phyloP scores from a whole-genome alignment of 169 alveolate genomes.

The Condylostoma magnum region DNA sequence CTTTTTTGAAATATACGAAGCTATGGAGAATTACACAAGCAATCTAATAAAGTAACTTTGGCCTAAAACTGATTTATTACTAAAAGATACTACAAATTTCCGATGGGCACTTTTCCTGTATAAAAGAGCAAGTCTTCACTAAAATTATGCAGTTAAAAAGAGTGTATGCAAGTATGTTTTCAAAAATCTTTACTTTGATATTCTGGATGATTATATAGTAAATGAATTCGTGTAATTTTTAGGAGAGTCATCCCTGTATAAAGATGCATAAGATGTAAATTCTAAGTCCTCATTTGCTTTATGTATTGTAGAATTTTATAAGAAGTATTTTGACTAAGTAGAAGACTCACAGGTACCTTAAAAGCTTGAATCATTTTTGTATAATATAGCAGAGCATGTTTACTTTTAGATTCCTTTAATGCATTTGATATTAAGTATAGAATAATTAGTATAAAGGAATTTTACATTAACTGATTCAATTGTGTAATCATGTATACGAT shows the following conservation, averaged over 20 bases:
- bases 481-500: not conserved
- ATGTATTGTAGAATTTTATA: not conserved
- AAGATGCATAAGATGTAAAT: not conserved
- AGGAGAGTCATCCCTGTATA: not conserved
- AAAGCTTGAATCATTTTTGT: not conserved
- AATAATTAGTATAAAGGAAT: not conserved
- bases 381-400: not conserved
- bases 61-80: not conserved
- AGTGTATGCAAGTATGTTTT: not conserved
- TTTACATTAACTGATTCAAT: not conserved
- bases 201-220: not conserved
- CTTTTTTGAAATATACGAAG: constrained; percentile 9
- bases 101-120: not conserved
- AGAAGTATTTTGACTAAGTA: not conserved
- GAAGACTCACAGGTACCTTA: not conserved
- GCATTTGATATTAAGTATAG: constrained; percentile 3
- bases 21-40: constrained; percentile 3
- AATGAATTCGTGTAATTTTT: not conserved
- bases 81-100: not conserved
- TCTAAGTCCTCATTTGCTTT: not conserved
- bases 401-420: not conserved
- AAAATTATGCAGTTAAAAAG: not conserved
- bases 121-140: not conserved
- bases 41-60: not conserved
- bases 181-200: not conserved